Base-by-base conservation (phyloP, 371 early-diverging fungal genomes). In the Actinomucor elegans region DNA sequence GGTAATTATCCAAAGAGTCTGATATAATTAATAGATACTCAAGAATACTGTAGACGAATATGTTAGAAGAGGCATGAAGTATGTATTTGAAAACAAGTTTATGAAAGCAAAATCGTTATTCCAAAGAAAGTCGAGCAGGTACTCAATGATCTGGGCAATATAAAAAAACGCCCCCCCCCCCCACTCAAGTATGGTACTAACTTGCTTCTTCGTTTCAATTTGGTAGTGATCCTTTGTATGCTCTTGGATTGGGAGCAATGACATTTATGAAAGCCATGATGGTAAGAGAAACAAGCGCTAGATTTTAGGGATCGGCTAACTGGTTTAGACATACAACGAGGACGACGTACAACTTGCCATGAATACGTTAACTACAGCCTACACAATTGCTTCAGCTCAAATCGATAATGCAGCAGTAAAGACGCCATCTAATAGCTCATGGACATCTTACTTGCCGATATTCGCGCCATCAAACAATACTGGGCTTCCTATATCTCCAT, bases 41-140 rank as follows among this genome's bases (percentile, higher is more conserved):
- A n/a, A n/a, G n/a, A n/a, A n/a, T 18, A n/a, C 17, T 12, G 20
- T 64, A 76, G 79, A 79, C 46, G 63, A 72, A 21, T 62, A 54
- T n/a, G 60, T 76, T 43, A 51, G 68, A 20, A 64, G 69, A 33
- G 79, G 71, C 9, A 67, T 76, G 15, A 28, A 54, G 9, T 67
- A 63, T 36, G 61, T 79, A 28, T 79, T 79, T 42, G 68, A 74
- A 29, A 79, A 79, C 66, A 52, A 72, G 38, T 77, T 79, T 42
- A 40, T 63, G n/a, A 69, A 79, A 14, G 77, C 80, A 5, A 66
- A 57, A 37, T 24, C 51, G 8, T 18, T 66, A 8, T 63, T 66
- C 29, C 52, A 59, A 42, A 26, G 34, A 1, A 65, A 57, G 35
- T 42, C 55, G 21, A 24, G 52, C 12, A 59, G 53, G 69, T 61